Conservation (phyloP, 495 filamentous ascomycete species). For the Xylaria nigripes region DNA sequence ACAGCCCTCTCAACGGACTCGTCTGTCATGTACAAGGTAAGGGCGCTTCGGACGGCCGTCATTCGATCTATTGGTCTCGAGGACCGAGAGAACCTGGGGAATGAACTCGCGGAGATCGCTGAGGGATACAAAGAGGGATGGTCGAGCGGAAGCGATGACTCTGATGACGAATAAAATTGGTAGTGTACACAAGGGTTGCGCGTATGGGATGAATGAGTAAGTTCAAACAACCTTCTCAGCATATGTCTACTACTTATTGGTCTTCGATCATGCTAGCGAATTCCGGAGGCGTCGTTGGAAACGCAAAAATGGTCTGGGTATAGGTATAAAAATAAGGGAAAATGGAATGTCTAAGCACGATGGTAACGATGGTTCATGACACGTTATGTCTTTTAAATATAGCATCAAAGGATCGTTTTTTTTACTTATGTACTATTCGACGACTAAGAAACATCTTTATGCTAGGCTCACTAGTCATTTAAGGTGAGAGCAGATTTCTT, state of each 20-base stretch:
- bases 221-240: neutral
- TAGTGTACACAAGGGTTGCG: neutral
- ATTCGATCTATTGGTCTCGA: slow-evolving; percentile 53
- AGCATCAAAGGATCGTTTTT: neutral
- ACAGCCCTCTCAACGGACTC: slow-evolving; percentile 67
- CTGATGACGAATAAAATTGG: slow-evolving; percentile 53
- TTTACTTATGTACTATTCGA: neutral
- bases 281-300: neutral
- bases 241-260: neutral
- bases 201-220: neutral
- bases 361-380: neutral
- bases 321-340: neutral
- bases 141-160: slow-evolving; percentile 75
- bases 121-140: slow-evolving; percentile 88
- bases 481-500: slow-evolving; percentile 14
- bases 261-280: neutral
- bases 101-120: slow-evolving; percentile 75
- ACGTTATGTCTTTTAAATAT: neutral
- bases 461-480: slow-evolving; percentile 3
- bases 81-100: slow-evolving; percentile 72
- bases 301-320: neutral
- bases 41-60: slow-evolving; percentile 53
- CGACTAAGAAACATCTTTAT: slow-evolving; percentile 2
- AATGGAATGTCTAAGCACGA: neutral
- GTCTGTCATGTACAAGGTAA: slow-evolving; percentile 59